Conservation (phyloP, 2,329 filamentous ascomycete genomes). For the Cadophora malorum region DNA sequence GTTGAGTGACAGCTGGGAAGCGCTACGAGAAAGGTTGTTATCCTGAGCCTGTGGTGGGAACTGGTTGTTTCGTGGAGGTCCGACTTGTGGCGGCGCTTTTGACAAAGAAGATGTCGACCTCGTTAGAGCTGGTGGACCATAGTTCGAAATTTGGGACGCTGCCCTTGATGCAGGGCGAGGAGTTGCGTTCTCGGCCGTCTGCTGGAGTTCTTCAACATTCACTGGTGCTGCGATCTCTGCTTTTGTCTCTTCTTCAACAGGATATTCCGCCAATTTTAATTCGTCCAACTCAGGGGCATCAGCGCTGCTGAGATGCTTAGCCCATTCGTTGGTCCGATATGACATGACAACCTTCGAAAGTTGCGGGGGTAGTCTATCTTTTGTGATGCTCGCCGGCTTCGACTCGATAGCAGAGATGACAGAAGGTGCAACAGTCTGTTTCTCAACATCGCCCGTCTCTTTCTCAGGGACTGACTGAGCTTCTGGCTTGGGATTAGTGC, state of each 20-base stretch:
- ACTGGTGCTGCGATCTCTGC: slow-evolving; percentile 66
- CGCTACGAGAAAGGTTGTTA: slow-evolving; percentile 22
- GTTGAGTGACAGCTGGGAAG: slow-evolving; percentile 31
- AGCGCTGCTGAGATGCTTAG: slow-evolving; percentile 82
- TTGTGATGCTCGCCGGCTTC: slow-evolving; percentile 57
- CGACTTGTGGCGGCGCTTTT: slow-evolving; percentile 19
- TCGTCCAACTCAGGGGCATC: slow-evolving; percentile 74
- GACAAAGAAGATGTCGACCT: slow-evolving; percentile 36
- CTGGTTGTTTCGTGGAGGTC: slow-evolving; percentile 19
- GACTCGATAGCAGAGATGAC: slow-evolving; percentile 53
- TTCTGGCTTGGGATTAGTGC: slow-evolving; percentile 35
- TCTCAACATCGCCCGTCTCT: slow-evolving; percentile 22
- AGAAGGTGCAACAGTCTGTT: slow-evolving; percentile 37
- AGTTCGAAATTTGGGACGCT: slow-evolving; percentile 33
- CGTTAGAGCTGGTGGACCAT: slow-evolving; percentile 18
- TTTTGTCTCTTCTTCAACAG: slow-evolving; percentile 44
- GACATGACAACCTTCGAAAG: slow-evolving; percentile 79
- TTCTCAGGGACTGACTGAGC: slow-evolving; percentile 20
- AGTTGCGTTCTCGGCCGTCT: slow-evolving; percentile 55
- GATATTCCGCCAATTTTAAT: slow-evolving; percentile 56
- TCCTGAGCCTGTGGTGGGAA: slow-evolving; percentile 22
- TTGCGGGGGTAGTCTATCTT: slow-evolving; percentile 69
- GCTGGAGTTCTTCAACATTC: slow-evolving; percentile 67
- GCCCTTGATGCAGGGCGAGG: slow-evolving; percentile 32
- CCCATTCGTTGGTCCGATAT: slow-evolving; percentile 95